Evolutionary conservation across 345 rosid species (phyloP), one percentile per base, ranked within the genome.

Genomic region (Theobroma cacao): DNA sequence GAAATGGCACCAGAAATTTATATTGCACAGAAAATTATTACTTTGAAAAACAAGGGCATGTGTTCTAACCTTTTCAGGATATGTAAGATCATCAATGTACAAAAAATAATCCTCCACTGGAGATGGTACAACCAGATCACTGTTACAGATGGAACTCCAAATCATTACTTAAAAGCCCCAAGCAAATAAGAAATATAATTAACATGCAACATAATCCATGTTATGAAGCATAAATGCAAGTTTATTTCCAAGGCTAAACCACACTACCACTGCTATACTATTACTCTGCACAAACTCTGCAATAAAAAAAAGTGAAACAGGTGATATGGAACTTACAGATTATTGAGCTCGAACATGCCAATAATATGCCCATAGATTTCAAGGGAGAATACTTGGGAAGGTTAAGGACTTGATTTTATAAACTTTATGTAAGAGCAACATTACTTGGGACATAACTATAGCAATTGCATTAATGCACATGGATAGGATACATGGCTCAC

Each of bases 271-370:
- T 41, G 59, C 30, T 28, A 22, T 50, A 72, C 52, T 18, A 26
- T 78, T 52, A 15, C 63, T 5, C 56, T 18, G 59, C 47, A 63
- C 40, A 61, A 40, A 26, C 26, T 81, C 61, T 50, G 48, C 4
- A 11, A 22, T 47, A 68, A 33, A 59, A 60, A 66, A 17, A 59
- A 62, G 70, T 36, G 26, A 41, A 80, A 40, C 2, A 15, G 75
- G 48, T 48, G 73, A 34, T 28, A 48, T 9, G 34, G 48, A 79
- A 62, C 98, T 91, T 89, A 95, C 97, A 95, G 89, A 87, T 95
- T 95, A 87, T 95, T 95, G 79, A 90, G 89, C 91, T 95, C 98
- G 81, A 92, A 93, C 97, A 95, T 95, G 89, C 97, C 97, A 62
- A 95, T 90, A 78, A 93, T 89, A 78, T 90, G 88, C 72, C 98